Conservation (phyloP, 2,329 filamentous ascomycete species). For the Scedosporium boydii region DNA sequence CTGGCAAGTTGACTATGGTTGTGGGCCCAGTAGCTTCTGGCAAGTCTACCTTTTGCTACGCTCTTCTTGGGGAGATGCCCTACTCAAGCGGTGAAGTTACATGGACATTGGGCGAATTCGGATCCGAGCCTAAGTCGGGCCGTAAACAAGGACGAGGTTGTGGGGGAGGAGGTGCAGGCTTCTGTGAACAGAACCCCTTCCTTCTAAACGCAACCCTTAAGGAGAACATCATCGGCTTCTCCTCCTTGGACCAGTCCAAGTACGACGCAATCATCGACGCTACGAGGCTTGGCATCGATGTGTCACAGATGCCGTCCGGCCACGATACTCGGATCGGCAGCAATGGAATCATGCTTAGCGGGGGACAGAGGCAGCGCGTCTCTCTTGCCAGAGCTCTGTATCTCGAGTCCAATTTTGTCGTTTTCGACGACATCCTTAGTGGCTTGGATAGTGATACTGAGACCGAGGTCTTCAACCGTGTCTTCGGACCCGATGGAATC, state of each 20-base stretch:
- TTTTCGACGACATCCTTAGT: constrained; percentile 37
- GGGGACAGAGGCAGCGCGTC: constrained; percentile 28
- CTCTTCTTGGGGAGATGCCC: constrained; percentile 21
- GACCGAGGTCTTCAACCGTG: constrained; percentile 28
- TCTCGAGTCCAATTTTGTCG: constrained; percentile 22
- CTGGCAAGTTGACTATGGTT: constrained; percentile 24
- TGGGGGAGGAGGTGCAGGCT: constrained; percentile 13
- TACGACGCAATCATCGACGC: constrained; percentile 26
- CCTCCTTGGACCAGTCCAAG: constrained; percentile 17
- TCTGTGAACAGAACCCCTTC: constrained; percentile 23
- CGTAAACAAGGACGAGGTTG: too few relatives aligned
- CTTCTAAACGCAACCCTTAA: constrained; percentile 23
- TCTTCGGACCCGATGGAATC: constrained; percentile 31
- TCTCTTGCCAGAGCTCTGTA: constrained; percentile 36
- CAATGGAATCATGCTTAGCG: constrained; percentile 30
- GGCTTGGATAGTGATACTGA: constrained; percentile 35
- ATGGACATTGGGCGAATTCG: not conserved
- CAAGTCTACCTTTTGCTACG: constrained; percentile 26
- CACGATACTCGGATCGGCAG: constrained; percentile 29
- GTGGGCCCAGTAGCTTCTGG: constrained; percentile 27
- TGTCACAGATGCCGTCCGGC: constrained; percentile 21
- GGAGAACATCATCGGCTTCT: constrained; percentile 27
- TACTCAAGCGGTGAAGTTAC: constrained; percentile 11
- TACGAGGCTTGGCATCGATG: constrained; percentile 21
- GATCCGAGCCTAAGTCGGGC: not conserved